A percentile compares a stretch with the other conserved stretches of the same genome.
Conservation (phyloP, 2,329 filamentous ascomycete species). For the Ophiostoma ulmi region DNA sequence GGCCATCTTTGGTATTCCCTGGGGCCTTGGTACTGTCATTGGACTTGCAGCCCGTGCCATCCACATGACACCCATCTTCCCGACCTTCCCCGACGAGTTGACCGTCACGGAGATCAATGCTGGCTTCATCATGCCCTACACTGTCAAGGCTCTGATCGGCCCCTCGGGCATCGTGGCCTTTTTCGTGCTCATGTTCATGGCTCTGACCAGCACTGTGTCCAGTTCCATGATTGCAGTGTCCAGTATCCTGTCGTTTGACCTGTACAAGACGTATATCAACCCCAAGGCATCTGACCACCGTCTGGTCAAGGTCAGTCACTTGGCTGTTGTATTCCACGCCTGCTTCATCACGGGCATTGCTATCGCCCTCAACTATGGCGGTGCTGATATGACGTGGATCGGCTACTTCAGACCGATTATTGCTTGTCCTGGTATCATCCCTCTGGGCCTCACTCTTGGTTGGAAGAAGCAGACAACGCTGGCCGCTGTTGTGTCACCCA, state of each 20-base stretch:
- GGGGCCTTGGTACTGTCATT: conserved; percentile 36
- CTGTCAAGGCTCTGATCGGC: conserved; percentile 36
- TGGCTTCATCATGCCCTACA: conserved; percentile 34
- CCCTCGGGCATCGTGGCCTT: conserved; percentile 35
- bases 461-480: conserved; percentile 38
- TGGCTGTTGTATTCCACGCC: conserved; percentile 35
- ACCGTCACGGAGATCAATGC: conserved; percentile 31
- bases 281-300: conserved; percentile 27
- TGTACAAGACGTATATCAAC: conserved; percentile 39
- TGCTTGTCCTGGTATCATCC: conserved; percentile 34
- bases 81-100: conserved; percentile 33
- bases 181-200: conserved; percentile 44
- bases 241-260: conserved; percentile 37
- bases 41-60: conserved; percentile 35
- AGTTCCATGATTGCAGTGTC: conserved; percentile 42
- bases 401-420: conserved; percentile 32
- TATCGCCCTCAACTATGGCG: conserved; percentile 36
- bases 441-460: conserved; percentile 36
- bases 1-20: conserved; percentile 38
- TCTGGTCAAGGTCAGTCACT: conserved; percentile 35
- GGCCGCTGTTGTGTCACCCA: conserved; percentile 35
- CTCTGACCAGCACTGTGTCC: conserved; percentile 41
- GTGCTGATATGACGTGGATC: conserved; percentile 38
- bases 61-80: conserved; percentile 30
- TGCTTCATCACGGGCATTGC: conserved; percentile 34